A percentile compares a stretch with the other conserved stretches of the same genome.
Evolutionary conservation across 1,284 basidiomycete species (phyloP).

Genomic region (Trametes sp.): DNA sequence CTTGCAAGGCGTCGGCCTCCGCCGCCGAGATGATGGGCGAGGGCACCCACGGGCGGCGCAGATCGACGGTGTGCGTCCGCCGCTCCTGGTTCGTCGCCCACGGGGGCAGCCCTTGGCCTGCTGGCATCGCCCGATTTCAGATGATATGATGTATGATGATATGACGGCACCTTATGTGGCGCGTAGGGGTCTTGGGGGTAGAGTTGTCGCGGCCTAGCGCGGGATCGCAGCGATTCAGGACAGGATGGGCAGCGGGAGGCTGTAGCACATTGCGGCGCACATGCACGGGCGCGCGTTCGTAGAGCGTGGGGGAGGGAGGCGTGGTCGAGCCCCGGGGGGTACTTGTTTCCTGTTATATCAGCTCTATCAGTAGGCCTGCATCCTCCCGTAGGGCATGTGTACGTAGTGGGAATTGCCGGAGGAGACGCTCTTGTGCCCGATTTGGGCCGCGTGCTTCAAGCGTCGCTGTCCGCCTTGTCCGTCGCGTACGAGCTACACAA

Average conservation of each 20-base stretch:
- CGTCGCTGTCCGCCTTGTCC: background rate
- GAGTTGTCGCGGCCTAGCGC: background rate
- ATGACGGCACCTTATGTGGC: background rate
- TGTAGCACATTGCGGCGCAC: conserved; percentile 1
- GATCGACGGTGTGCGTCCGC: conserved; percentile 22
- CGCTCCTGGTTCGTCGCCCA: conserved; percentile 20
- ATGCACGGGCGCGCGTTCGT: background rate
- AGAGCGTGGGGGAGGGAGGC: background rate
- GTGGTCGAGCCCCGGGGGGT: background rate
- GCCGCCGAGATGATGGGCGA: conserved; percentile 13
- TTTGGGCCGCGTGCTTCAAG: conserved; percentile 7
- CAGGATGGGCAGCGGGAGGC: background rate
- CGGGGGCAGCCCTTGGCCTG: background rate
- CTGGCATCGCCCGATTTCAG: background rate
- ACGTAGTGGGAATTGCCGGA: conserved; percentile 17
- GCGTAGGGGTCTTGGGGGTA: background rate
- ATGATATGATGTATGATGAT: background rate
- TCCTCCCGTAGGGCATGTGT: conserved; percentile 16
- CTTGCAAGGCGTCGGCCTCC: background rate
- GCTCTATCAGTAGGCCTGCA: conserved; percentile 15
- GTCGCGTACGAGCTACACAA: background rate
- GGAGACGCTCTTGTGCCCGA: conserved; percentile 27
- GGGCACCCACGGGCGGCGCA: conserved; percentile 20
- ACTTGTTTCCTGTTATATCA: conserved; percentile 20
- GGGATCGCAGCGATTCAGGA: background rate